Evolutionary conservation across 495 filamentous ascomycete genomes (phyloP), one percentile per base, ranked within the genome.

Genomic region (Hypoxylon perforatum): DNA sequence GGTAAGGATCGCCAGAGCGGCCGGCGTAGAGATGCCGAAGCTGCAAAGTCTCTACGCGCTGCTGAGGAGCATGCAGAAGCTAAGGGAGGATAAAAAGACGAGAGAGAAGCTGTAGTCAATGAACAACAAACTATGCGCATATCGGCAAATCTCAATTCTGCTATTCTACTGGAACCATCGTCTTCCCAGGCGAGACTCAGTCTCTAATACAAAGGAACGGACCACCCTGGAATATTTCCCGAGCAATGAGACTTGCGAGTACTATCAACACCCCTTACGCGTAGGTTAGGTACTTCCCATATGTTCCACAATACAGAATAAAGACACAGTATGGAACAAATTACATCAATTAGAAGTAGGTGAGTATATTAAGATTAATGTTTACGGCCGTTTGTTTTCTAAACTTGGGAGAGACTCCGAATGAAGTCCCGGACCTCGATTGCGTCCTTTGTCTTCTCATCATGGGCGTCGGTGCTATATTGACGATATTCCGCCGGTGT

Each of bases 11-110:
- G 86, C 84, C n/a, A 63, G 79, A 53, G 74, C 71, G 14, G 68
- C 71, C 17, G 86, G 85, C 0, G 79, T 85, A 8, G 79, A 84
- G 62, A 77, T 86, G 81, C 80, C 80, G 12, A 71, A 80, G 66
- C 33, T 87, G 73, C 81, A 85, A 75, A 83, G 61, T 1, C 42
- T 88, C 36, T 86, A 88, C 75, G 81, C 79, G 49, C 55, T 82
- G 50, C 57, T 83, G 66, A 71, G 73, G 61, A 85, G 80, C 63
- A 75, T 76, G 67, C 80, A 83, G 77, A 63, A 50, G 65, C 78
- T 73, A 47, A 73, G 80, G 58, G 77, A 81, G 53, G 65, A 75
- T 50, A 35, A 54, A 45, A 71, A 73, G 59, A 39, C 21, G 12
- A 58, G 71, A 58, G 75, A 61, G 54, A 82, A 77, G 69, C 61